A percentile compares a stretch with the other conserved stretches of the same genome.
Evolutionary conservation across 139 green algal species (phyloP).

Genomic region (Picochlorum sp.): DNA sequence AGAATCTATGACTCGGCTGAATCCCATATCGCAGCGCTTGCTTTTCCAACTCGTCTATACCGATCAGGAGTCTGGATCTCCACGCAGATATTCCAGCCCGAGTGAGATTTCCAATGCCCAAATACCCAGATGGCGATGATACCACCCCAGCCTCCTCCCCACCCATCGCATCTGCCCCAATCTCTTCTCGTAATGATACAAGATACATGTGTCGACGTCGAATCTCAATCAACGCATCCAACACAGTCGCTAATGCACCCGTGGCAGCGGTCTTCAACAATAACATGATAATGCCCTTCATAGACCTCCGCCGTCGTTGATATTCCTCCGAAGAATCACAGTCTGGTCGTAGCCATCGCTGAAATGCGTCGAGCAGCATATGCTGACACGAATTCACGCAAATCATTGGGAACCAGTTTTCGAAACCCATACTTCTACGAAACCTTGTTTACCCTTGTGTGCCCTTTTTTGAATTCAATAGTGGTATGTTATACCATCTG

Average conservation of each 20-base stretch:
- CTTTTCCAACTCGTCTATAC: constrained; percentile 30
- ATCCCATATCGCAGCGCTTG: constrained; percentile 22
- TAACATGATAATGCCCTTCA: constrained; percentile 23
- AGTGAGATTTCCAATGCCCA: constrained; percentile 18
- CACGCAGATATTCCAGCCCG: constrained; percentile 23
- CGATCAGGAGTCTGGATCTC: constrained; percentile 24
- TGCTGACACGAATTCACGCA: constrained; percentile 30
- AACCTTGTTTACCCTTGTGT: too few species aligned
- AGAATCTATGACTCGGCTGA: constrained; percentile 1
- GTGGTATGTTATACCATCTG: too few species aligned
- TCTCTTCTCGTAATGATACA: background rate
- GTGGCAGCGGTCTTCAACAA: constrained; percentile 31
- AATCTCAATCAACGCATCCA: constrained; percentile 32
- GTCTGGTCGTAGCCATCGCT: constrained; percentile 24
- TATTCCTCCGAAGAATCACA: constrained; percentile 6
- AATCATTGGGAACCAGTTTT: constrained; percentile 18
- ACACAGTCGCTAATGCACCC: constrained; percentile 29
- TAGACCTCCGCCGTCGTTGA: background rate
- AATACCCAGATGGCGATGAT: constrained; percentile 1
- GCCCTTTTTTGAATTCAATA: too few species aligned
- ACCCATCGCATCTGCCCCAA: background rate
- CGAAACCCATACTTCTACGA: background rate
- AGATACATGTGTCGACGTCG: constrained; percentile 23
- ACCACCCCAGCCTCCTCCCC: constrained; percentile 3
- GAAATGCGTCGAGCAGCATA: constrained; percentile 28